These are phyloP conservation scores for Grifola frondosa DNA, from an alignment of 1,284 basidiomycete genomes.

Conservation along the genomic window DNA sequence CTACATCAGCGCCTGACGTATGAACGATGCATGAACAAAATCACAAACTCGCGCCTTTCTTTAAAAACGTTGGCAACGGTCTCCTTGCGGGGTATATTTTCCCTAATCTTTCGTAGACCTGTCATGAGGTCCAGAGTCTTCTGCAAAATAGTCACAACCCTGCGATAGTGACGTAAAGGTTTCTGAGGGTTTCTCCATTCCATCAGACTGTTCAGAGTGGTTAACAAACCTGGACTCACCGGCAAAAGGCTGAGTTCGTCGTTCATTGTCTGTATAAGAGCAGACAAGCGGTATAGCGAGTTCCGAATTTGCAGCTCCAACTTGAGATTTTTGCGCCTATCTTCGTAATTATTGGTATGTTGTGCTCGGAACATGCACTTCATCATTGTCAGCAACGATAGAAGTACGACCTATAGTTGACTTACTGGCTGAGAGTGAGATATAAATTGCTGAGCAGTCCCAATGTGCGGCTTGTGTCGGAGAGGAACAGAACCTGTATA, in stretches of 20 bases:
- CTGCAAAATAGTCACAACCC: conserved; percentile 41
- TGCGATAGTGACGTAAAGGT: conserved; percentile 47
- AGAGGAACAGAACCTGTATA: conserved; percentile 45
- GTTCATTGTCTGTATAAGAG: conserved; percentile 44
- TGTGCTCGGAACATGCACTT: conserved; percentile 40
- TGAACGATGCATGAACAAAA: background rate
- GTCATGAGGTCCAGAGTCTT: conserved; percentile 46
- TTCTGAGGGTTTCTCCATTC: too few species aligned
- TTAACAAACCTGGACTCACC: conserved; percentile 30
- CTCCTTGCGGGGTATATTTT: conserved; percentile 48
- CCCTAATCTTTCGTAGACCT: conserved; percentile 47
- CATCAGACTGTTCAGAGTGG: too few species aligned
- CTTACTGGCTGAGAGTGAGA: conserved; percentile 45
- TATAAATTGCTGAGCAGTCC: conserved; percentile 45
- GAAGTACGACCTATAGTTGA: conserved; percentile 2
- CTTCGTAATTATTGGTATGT: conserved; percentile 30
- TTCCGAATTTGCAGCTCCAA: conserved; percentile 46
- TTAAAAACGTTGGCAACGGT: conserved; percentile 42
- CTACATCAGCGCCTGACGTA: background rate
- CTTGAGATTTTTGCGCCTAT: conserved; percentile 39
- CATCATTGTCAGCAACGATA: conserved; percentile 5
- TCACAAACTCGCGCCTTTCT: conserved; percentile 47
- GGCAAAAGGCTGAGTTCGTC: conserved; percentile 51
- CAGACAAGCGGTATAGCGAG: conserved; percentile 38
- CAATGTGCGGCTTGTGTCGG: conserved; percentile 40